phyloP scores from a whole-genome alignment of 1,284 basidiomycete species.

The Grifola frondosa region DNA sequence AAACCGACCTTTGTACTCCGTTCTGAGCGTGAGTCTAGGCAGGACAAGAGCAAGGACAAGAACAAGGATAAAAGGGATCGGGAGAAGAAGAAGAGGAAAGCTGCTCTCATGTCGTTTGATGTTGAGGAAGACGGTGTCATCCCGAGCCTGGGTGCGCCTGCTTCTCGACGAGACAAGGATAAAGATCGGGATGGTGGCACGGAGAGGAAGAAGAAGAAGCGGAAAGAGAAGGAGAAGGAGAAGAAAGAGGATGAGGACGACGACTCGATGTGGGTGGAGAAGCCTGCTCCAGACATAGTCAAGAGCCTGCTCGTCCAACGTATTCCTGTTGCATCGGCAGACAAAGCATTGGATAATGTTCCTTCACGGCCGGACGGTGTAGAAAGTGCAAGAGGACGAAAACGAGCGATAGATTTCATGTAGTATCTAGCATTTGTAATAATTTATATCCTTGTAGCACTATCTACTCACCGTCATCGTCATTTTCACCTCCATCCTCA shows the following conservation, averaged over 20 bases:
- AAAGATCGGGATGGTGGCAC: constrained; percentile 36
- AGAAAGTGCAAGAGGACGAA: constrained; percentile 44
- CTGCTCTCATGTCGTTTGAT: constrained; percentile 66
- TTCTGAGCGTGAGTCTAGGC: constrained; percentile 32
- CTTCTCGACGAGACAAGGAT: constrained; percentile 41
- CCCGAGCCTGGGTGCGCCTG: constrained; percentile 36
- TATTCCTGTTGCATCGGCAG: constrained; percentile 22
- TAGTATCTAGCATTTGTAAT: constrained; percentile 26
- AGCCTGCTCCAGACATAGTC: constrained; percentile 47
- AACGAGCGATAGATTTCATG: constrained; percentile 69
- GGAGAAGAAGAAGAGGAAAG: constrained; percentile 37
- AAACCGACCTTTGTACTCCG: constrained; percentile 81
- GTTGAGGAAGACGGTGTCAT: constrained; percentile 52
- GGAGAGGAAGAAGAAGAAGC: constrained; percentile 34
- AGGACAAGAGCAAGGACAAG: constrained; percentile 38
- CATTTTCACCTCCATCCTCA: constrained; percentile 16
- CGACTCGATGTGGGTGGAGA: constrained; percentile 65
- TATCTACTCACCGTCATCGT: constrained; percentile 10
- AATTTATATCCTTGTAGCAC: constrained; percentile 9
- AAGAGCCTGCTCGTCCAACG: constrained; percentile 28
- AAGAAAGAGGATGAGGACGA: constrained; percentile 41
- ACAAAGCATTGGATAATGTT: background rate
- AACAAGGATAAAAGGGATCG: constrained; percentile 42
- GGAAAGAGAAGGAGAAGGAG: constrained; percentile 32
- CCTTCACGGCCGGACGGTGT: too few relatives aligned